These are phyloP conservation scores for Tricholoma sp. DNA, from an alignment of 768 basidiomycete species.

Conservation along the genomic window DNA sequence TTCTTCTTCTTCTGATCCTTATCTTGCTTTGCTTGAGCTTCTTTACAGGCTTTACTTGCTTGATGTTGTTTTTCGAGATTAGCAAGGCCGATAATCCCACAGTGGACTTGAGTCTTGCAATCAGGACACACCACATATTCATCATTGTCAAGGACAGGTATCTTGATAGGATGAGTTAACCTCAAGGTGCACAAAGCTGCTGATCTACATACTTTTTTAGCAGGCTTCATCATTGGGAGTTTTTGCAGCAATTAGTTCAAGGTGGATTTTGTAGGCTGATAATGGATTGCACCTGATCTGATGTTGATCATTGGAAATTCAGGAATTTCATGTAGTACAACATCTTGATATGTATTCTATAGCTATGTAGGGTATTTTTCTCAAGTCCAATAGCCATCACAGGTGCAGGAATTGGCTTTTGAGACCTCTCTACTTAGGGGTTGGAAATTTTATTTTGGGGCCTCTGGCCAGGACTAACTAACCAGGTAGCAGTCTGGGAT, in stretches of 20 bases:
- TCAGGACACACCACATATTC: neutral
- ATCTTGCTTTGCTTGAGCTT: constrained; percentile 11
- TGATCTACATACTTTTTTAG: neutral
- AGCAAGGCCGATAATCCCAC: constrained; percentile 11
- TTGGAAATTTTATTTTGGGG: too few species aligned
- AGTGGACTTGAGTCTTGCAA: constrained; percentile 12
- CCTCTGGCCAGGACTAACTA: too few species aligned
- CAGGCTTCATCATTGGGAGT: neutral
- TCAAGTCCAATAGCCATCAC: too few species aligned
- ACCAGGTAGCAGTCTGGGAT: too few species aligned
- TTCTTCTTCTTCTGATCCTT: constrained; percentile 8
- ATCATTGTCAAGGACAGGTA: neutral
- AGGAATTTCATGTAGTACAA: neutral
- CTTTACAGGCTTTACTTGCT: constrained; percentile 8
- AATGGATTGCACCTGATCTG: neutral
- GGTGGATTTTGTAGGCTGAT: neutral
- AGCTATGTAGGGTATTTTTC: too few species aligned
- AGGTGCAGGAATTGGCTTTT: too few species aligned
- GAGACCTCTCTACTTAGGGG: too few species aligned
- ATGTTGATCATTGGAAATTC: neutral
- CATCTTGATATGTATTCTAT: too few species aligned
- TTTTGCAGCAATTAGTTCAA: neutral
- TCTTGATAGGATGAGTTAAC: neutral
- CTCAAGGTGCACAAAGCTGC: neutral
- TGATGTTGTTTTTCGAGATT: constrained; percentile 15